Percentiles rank a stretch among this genome's conserved stretches.
Evolutionary conservation across 441 rosid genomes (phyloP).

Genomic region (Pelargonium fulgidum): DNA sequence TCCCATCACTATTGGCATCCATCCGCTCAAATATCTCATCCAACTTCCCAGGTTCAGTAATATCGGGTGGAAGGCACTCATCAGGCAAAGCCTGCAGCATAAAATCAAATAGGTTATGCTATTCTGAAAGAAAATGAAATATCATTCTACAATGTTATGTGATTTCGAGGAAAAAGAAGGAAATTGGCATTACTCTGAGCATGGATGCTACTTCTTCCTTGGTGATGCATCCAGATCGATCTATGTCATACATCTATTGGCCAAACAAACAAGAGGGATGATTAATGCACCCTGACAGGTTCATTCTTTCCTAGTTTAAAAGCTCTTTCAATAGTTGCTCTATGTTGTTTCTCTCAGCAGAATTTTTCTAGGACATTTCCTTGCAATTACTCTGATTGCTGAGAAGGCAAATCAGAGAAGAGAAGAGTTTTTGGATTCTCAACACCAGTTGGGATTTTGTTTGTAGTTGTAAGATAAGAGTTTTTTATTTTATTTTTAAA

Average conservation of each 20-base stretch:
- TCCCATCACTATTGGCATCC: constrained; percentile 69
- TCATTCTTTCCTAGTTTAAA: neutral
- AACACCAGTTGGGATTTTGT: neutral
- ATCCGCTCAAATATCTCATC: constrained; percentile 64
- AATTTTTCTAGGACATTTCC: neutral
- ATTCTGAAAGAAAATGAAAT: neutral
- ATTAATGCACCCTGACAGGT: neutral
- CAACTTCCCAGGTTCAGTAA: constrained; percentile 57
- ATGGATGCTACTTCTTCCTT: constrained; percentile 72
- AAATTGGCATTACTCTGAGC: constrained; percentile 42
- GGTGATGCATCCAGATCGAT: constrained; percentile 63
- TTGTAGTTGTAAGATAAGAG: neutral
- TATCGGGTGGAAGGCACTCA: constrained; percentile 61
- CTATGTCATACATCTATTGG: constrained; percentile 59
- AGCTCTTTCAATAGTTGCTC: constrained; percentile 8
- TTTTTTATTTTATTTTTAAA: neutral
- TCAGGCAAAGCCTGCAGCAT: constrained; percentile 56
- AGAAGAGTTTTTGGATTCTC: neutral
- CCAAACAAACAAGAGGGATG: neutral
- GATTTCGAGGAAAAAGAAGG: neutral
- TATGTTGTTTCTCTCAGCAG: neutral
- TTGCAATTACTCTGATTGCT: constrained; percentile 3
- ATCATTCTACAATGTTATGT: neutral
- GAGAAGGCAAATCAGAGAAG: neutral
- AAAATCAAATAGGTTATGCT: neutral